Base-by-base conservation (phyloP, 2,329 filamentous ascomycete species). In the Beauveria sp. region DNA sequence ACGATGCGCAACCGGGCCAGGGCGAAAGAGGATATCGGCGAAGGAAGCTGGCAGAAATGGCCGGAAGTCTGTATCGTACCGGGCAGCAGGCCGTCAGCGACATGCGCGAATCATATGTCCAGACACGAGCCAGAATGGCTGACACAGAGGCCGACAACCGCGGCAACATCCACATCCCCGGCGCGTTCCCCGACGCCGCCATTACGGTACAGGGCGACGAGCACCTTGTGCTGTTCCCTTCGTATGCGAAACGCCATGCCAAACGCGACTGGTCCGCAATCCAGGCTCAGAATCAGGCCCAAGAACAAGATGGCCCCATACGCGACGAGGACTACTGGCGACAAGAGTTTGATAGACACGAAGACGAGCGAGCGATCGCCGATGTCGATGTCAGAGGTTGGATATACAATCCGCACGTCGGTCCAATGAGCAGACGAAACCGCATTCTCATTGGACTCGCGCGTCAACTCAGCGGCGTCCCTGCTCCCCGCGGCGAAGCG, bases 371-470 rank as follows among this genome's bases (percentile, higher is more conserved):
- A 72, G 91, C 93, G 0, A 80, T 97, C 4, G 90, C 97, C 1
- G 93, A 98, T 70, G 91, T 98, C 6, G 93, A 99, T 72, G 91
- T 99, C 26, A 84, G 93, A 67, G 95, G 95, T 16, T 99, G 96
- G 95, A 84, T 98, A 57, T 99, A 96, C 73, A 86, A 87, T 45
- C 93, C 93, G 20, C 90, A 93, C 69, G 83, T 82, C 66, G 92
- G 91, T 0, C 92, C 91, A 4, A 87, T 97, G 83, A 93, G 85
- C 28, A 84, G 93, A 67, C 91, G 91, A 69, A 96, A 97, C 69
- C 84, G 95, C 43, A 80, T 98, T 64, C 80, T 97, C 68, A 86
- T 99, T 60, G 91, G 93, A 0, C 80, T 98, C 26, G 93, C 93
- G 16, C 83, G 93, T 59, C 89, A 95, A 69, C 77, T 99, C 48